Base-by-base conservation (phyloP, 2,329 filamentous ascomycete species). In the Dothidotthia symphoricarpi region DNA sequence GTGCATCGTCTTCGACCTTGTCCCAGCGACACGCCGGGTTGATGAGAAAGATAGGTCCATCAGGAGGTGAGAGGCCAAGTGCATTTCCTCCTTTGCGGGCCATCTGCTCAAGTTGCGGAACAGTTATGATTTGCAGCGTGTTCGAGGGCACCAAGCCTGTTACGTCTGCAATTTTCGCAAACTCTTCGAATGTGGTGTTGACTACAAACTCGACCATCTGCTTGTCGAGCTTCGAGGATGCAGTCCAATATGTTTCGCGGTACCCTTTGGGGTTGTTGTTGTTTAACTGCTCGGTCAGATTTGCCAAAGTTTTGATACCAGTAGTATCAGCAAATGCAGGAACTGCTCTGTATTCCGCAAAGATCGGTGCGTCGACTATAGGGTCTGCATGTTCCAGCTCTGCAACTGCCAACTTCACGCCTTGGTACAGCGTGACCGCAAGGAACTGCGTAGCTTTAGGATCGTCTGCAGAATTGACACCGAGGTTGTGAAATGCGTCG, bases 341-440 rank as follows among this genome's bases (percentile, higher is more conserved):
- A 24, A 64, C 57, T 11, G 53, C 51, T 22, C 50, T 55, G 45
- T 51, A 59, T 25, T 58, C 55, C 13, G 39, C 35, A 14, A 65
- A 55, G 16, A 63, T 50, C 1, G 52, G 25, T 6, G 57, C 45
- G 31, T 52, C 36, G 24, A 42, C 39, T 24, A 58, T 30, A 24
- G 60, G 60, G 6, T 57, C 48, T 1, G 52, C 51, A 25, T 62
- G 59, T 34, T 57, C 48, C 2, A 63, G 40, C 12, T 57, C 51
- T 4, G 46, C 46, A 3, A 39, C 36, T 9, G 54, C 49, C n/a
- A 63, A 35, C 25, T 53, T 57, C 4, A 26, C 39, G 3, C 49
- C 43, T n/a, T 31, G 39, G 7, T 53, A 38, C 0, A 42, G 36
- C 6, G 49, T 45, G 12, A 63, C 57, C 3, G 57, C 57, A 3